These are phyloP conservation scores for Populus alba DNA, from an alignment of 345 rosid species.

Conservation along the genomic window DNA sequence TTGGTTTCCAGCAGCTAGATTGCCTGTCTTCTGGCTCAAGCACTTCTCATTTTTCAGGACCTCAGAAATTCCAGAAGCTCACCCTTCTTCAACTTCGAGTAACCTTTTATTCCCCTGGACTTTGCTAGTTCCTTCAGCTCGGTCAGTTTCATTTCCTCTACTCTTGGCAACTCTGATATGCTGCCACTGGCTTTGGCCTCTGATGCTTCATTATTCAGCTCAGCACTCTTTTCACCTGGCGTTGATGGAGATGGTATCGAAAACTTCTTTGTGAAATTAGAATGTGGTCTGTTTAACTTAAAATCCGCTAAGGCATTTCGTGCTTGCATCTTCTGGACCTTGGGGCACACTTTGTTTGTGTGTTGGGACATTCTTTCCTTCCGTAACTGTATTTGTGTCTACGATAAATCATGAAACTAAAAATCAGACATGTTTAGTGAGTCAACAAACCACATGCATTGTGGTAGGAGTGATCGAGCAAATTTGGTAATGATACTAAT, in stretches of 20 bases:
- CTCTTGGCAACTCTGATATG: constrained; percentile 17
- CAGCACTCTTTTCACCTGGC: constrained; percentile 20
- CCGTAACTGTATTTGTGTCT: constrained; percentile 5
- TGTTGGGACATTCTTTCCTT: neutral
- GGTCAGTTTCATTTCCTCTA: constrained; percentile 57
- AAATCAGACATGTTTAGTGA: neutral
- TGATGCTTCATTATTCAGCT: constrained; percentile 13
- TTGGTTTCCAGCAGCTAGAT: neutral
- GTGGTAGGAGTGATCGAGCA: neutral
- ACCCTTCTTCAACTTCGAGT: constrained; percentile 58
- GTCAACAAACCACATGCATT: neutral
- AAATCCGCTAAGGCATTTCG: neutral
- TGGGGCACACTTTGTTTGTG: neutral
- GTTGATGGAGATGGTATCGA: constrained; percentile 35
- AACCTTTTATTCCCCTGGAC: constrained; percentile 56
- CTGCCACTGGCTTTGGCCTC: neutral
- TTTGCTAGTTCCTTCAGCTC: constrained; percentile 70
- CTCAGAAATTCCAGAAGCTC: constrained; percentile 50
- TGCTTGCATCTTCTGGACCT: neutral
- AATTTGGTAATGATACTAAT: neutral
- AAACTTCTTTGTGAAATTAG: constrained; percentile 44
- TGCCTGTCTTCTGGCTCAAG: neutral
- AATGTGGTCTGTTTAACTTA: constrained; percentile 37
- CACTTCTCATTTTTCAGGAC: constrained; percentile 10
- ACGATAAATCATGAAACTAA: neutral